Evolutionary conservation across 352 stramenopile genomes (phyloP).

Genomic region (Sclerospora graminicola): DNA sequence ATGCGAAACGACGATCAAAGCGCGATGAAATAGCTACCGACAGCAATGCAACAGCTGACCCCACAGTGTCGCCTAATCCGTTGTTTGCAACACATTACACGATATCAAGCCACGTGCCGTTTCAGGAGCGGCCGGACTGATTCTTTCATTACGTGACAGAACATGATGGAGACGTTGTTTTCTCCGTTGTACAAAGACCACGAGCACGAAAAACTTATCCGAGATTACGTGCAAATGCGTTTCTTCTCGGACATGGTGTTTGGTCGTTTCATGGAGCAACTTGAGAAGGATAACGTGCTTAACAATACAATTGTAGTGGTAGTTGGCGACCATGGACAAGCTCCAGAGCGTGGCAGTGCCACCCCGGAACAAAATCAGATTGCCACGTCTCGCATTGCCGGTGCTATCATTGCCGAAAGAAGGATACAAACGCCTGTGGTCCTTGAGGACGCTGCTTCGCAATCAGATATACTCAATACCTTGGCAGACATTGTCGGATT

Average conservation of each 20-base stretch:
- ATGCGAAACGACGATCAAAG: conserved; percentile 32
- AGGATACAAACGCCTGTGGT: conserved; percentile 29
- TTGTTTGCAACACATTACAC: conserved; percentile 55
- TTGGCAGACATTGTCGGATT: conserved; percentile 57
- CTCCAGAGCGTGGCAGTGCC: conserved; percentile 34
- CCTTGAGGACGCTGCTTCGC: conserved; percentile 29
- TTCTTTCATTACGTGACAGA: too few relatives aligned
- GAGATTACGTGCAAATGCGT: conserved; percentile 55
- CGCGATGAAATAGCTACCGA: conserved; percentile 11
- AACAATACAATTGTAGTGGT: conserved; percentile 60
- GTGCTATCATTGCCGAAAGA: conserved; percentile 45
- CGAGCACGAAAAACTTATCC: conserved; percentile 32
- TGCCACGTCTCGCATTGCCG: conserved; percentile 38
- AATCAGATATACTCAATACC: conserved; percentile 60
- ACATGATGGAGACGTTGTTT: too few relatives aligned
- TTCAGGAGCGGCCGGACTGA: conserved; percentile 30
- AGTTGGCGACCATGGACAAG: conserved; percentile 53
- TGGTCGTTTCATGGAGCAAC: conserved; percentile 40
- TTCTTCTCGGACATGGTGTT: conserved; percentile 56
- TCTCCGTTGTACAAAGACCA: conserved; percentile 31
- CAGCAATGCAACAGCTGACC: conserved; percentile 16
- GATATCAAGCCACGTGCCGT: conserved; percentile 63
- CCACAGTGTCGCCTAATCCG: too few relatives aligned
- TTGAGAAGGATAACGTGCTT: conserved; percentile 43
- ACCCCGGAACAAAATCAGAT: conserved; percentile 37